Evolutionary conservation across 208 protist species (phyloP), one percentile per base, ranked within the genome.

Genomic region (Leptomonas pyrrhocoris): DNA sequence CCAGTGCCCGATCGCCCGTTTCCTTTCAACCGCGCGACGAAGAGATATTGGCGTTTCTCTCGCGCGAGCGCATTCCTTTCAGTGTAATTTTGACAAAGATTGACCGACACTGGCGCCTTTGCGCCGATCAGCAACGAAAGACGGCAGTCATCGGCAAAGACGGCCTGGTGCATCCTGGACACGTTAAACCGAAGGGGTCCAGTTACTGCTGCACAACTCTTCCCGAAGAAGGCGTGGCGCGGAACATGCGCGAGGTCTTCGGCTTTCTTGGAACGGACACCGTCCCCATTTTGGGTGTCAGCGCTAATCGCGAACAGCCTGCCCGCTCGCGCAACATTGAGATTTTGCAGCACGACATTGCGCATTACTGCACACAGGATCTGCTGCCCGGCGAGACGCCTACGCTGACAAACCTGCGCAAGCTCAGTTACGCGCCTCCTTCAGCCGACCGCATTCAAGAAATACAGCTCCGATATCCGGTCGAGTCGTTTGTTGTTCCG

Each of bases 351-450:
- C 78, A 93, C 69, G 93, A 97, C 65, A 86, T 97, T 56, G 84
- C 90, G 21, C 65, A 87, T 56, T 87, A 94, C 74, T 95, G 90
- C 72, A 68, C 73, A 27, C 64, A 74, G 12, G 84, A 92, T 27
- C 49, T 96, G 16, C 56, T 61, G 13, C 48, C 60, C 18, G 59
- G 69, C 56, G 79, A 89, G 42, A 51, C 85, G 8, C 73, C 92
- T n/a, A 89, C 81, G 2, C 76, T 83, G 38, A 79, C 82, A 16
- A 77, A 82, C 15, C 31, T 97, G 57, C 82, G 75, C 45, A 71
- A 79, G 25, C 71, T 97, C n/a, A 94, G 93, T 73, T 97, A 97
- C 58, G 81, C 84, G 27, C 93, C 93, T 43, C 90, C 93, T 27
- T 53, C 79, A 19, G 68, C 75, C 11, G 85, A 91, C 21, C 77